Evolutionary conservation across 108 stramenopile species (phyloP).

Genomic region (Licmophora abbreviata): DNA sequence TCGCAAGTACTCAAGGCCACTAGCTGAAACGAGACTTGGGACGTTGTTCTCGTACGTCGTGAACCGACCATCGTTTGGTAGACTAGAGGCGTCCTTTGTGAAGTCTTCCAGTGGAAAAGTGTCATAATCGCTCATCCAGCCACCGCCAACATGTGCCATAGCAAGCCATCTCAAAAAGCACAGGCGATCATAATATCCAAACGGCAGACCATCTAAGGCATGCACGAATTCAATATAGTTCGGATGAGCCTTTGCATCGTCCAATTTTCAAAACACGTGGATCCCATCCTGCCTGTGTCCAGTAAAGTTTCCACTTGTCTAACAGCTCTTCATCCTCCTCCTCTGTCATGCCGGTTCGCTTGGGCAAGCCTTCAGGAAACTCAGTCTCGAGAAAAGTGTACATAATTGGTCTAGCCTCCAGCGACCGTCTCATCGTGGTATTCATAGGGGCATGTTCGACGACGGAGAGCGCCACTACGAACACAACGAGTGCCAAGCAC

Average conservation of each 20-base stretch:
- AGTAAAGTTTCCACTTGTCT: constrained; percentile 12
- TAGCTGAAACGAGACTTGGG: constrained; percentile 4
- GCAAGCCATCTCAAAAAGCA: constrained; percentile 12
- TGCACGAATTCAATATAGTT: background rate
- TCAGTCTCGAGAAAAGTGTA: constrained; percentile 2
- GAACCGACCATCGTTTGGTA: constrained; percentile 4
- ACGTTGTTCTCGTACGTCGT: constrained; percentile 1
- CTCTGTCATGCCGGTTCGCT: constrained; percentile 12
- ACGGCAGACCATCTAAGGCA: constrained; percentile 5
- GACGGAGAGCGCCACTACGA: too few relatives aligned
- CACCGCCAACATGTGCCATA: constrained; percentile 17
- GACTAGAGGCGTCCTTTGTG: background rate
- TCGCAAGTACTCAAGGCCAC: constrained; percentile 1
- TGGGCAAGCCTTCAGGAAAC: constrained; percentile 3
- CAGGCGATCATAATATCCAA: constrained; percentile 5
- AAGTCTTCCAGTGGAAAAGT: constrained; percentile 8
- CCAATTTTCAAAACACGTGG: constrained; percentile 13
- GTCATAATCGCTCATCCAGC: constrained; percentile 20
- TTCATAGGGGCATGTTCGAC: too few relatives aligned
- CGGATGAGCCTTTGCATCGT: constrained; percentile 1
- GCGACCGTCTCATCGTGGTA: too few relatives aligned
- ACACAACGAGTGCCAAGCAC: too few relatives aligned
- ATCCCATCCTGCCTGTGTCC: constrained; percentile 12
- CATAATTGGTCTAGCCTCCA: constrained; percentile 5
- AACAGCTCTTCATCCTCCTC: constrained; percentile 13